A percentile compares a stretch with the other conserved stretches of the same genome.
These are phyloP conservation scores for Borealophlyctis nickersoniae DNA, from an alignment of 192 early-diverging fungal genomes.

Conservation along the genomic window DNA sequence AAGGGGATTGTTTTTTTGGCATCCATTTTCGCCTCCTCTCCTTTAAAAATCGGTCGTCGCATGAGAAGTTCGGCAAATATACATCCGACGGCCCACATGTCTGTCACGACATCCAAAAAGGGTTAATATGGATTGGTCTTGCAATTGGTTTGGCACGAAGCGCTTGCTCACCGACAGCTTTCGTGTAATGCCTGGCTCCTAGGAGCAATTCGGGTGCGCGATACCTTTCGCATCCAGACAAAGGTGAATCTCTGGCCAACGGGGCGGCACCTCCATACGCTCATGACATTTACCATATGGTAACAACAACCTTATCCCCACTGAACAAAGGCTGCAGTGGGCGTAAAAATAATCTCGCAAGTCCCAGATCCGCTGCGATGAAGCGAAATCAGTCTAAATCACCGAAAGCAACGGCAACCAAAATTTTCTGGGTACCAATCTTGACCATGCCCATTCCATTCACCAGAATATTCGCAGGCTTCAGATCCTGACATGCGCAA, in stretches of 20 bases:
- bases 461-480: slow-evolving; percentile 51
- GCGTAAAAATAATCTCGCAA: slow-evolving; percentile 44
- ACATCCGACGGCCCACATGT: slow-evolving; percentile 97
- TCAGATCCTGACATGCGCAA: slow-evolving; percentile 26
- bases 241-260: too few species aligned
- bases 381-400: too few species aligned
- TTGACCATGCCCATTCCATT: slow-evolving; percentile 47
- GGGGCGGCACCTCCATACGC: too few species aligned
- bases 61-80: slow-evolving; percentile 98
- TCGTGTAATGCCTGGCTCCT: slow-evolving; percentile 76
- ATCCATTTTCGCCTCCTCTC: slow-evolving; percentile 78
- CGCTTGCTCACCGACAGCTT: slow-evolving; percentile 14
- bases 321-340: slow-evolving; percentile 45
- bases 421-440: too few species aligned
- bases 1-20: slow-evolving; percentile 51
- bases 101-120: too few species aligned
- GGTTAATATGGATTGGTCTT: slow-evolving; percentile 63
- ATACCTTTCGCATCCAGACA: slow-evolving; percentile 59
- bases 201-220: slow-evolving; percentile 93
- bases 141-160: not conserved
- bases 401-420: too few species aligned
- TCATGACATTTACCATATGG: slow-evolving; percentile 52
- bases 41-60: slow-evolving; percentile 90
- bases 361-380: slow-evolving; percentile 34
- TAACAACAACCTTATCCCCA: slow-evolving; percentile 56